A percentile compares a stretch with the other conserved stretches of the same genome.
These are phyloP conservation scores for Ganoderma sinense DNA, from an alignment of 1,284 basidiomycete genomes.

Conservation along the genomic window DNA sequence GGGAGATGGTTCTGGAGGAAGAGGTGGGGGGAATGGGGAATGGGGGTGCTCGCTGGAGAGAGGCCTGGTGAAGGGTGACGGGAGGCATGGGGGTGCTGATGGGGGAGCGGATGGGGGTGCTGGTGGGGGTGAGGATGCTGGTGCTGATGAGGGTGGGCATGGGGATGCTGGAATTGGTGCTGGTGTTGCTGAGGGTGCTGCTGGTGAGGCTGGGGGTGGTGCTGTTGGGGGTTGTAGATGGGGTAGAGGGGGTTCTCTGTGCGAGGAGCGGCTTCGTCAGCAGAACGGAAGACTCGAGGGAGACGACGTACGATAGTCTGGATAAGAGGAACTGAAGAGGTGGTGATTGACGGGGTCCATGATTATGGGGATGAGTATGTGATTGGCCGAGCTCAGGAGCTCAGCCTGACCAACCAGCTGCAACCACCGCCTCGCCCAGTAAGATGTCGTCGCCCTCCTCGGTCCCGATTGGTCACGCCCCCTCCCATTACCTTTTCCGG, in stretches of 20 bases:
- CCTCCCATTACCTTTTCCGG: constrained; percentile 31
- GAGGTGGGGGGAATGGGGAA: constrained; percentile 35
- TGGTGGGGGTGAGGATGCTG: constrained; percentile 31
- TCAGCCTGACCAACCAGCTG: constrained; percentile 31
- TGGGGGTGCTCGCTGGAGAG: constrained; percentile 34
- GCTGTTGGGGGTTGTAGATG: constrained; percentile 41
- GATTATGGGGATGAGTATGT: constrained; percentile 49
- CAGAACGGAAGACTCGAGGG: constrained; percentile 8
- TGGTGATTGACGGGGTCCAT: constrained; percentile 71
- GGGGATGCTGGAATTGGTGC: constrained; percentile 23
- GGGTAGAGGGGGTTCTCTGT: constrained; percentile 27
- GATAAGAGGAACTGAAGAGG: constrained; percentile 65
- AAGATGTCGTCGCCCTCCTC: constrained; percentile 24
- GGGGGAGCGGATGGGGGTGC: constrained; percentile 25
- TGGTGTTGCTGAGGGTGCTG: constrained; percentile 26
- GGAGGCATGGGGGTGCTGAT: constrained; percentile 34
- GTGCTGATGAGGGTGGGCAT: constrained; percentile 19
- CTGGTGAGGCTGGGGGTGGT: constrained; percentile 33
- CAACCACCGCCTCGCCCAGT: constrained; percentile 31
- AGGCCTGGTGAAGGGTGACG: constrained; percentile 39
- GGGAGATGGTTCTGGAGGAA: constrained; percentile 38
- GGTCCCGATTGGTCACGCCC: constrained; percentile 31
- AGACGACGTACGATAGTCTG: constrained; percentile 49
- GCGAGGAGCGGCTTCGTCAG: neutral
- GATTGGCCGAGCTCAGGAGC: constrained; percentile 34